phyloP scores from a whole-genome alignment of 2,329 filamentous ascomycete genomes.

The Phialophora expanda region DNA sequence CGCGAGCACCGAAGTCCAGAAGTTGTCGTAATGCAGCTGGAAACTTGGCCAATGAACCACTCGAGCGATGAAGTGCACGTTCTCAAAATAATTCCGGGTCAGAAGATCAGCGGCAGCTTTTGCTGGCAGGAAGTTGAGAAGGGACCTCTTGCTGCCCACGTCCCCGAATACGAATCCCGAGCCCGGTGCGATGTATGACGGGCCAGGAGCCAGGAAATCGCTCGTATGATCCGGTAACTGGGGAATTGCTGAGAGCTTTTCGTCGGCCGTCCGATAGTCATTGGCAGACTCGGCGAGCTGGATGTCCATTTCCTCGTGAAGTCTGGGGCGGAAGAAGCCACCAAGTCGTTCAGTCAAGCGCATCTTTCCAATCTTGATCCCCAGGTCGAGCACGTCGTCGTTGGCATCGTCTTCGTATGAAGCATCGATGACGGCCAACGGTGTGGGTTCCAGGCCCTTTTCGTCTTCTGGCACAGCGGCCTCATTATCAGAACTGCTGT shows the following conservation, averaged over 20 bases:
- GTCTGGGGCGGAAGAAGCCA: constrained; percentile 71
- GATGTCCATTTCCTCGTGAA: constrained; percentile 63
- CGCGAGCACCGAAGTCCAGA: constrained; percentile 67
- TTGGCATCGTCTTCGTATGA: constrained; percentile 69
- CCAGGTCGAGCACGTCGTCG: constrained; percentile 73
- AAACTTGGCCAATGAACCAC: constrained; percentile 71
- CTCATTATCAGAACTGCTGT: constrained; percentile 60
- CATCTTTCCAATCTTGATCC: constrained; percentile 73
- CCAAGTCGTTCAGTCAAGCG: constrained; percentile 76
- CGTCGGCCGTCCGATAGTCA: constrained; percentile 27
- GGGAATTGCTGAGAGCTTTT: constrained; percentile 24
- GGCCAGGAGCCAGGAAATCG: constrained; percentile 66
- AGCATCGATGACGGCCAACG: constrained; percentile 67
- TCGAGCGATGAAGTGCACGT: constrained; percentile 71
- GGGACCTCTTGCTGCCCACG: constrained; percentile 53
- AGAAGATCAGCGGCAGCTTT: constrained; percentile 64
- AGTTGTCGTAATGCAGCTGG: constrained; percentile 66
- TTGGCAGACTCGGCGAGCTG: constrained; percentile 29
- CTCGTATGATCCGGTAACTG: constrained; percentile 31
- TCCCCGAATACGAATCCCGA: constrained; percentile 70
- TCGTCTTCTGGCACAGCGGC: constrained; percentile 58
- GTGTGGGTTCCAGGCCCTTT: constrained; percentile 65
- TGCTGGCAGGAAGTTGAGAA: constrained; percentile 67
- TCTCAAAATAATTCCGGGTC: constrained; percentile 69
- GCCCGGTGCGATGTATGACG: constrained; percentile 70